A percentile compares a stretch with the other conserved stretches of the same genome.
phyloP scores from a whole-genome alignment of 768 basidiomycete species.

The Leccinellum albellum region DNA sequence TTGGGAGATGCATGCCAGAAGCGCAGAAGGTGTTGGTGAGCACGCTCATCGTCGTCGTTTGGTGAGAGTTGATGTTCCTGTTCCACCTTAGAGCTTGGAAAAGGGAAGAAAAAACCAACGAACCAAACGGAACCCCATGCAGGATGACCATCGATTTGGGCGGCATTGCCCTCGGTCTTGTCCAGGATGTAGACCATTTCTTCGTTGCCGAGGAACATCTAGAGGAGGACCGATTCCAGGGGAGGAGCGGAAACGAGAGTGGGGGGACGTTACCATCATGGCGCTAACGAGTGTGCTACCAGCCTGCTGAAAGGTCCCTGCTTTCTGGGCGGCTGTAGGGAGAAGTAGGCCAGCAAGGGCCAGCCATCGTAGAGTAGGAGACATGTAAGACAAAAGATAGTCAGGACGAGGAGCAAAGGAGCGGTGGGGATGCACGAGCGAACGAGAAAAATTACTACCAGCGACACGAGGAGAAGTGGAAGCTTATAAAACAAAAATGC shows the following conservation, averaged over 20 bases:
- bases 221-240: too few species aligned
- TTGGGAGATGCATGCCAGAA: conserved; percentile 76
- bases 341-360: conserved; percentile 1
- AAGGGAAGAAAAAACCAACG: neutral
- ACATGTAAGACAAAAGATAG: conserved; percentile 10
- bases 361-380: conserved; percentile 4
- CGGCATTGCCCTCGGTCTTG: conserved; percentile 77
- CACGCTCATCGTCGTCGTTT: conserved; percentile 34
- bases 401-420: too few species aligned
- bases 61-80: conserved; percentile 20
- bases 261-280: conserved; percentile 39
- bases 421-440: too few species aligned
- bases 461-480: too few species aligned
- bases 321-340: conserved; percentile 8
- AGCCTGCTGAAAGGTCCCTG: conserved; percentile 17
- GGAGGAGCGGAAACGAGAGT: neutral
- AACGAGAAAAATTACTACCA: too few species aligned
- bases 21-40: conserved; percentile 73
- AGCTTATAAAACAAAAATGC: too few species aligned
- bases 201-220: conserved; percentile 79
- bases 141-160: conserved; percentile 62
- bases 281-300: conserved; percentile 42
- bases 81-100: conserved; percentile 28
- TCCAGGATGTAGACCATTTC: conserved; percentile 86
- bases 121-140: conserved; percentile 72